Evolutionary conservation across 73 alveolate species (phyloP), one percentile per base, ranked within the genome.

Genomic region (Loxodes magnus): DNA sequence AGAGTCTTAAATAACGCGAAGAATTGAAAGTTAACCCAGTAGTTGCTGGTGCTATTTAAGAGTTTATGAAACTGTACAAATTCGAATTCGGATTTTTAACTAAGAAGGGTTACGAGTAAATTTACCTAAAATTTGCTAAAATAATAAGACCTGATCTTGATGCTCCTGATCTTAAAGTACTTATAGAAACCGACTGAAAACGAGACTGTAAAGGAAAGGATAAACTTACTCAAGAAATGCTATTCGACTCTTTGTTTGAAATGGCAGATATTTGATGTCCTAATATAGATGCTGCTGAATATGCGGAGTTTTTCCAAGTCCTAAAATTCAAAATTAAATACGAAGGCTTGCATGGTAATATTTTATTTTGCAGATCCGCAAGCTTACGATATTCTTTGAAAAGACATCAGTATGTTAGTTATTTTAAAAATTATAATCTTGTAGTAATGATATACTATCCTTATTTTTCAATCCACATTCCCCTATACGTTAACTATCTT

Each of bases 211-310:
- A n/a, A n/a, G n/a, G n/a, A n/a, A n/a, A n/a, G n/a, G n/a, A n/a
- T n/a, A n/a, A n/a, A n/a, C 43, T 71, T 16, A 69, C 43, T 34
- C 42, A 38, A 7, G 35, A 71, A 51, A 71, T 43, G 22, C 68
- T 71, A 3, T 71, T 22, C 64, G 43, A 59, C 43, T 52, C 74
- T 22, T 43, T 71, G 5, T 71, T 57, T 34, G 78, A 62, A 33
- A 31, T 71, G 38, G 86, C 86, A 0, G 86, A 71, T 48, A 49
- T 63, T 19, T 71, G 86, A 77, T 71, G 86, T 35, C 86, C 77
- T 2, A 53, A 52, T 29, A 54, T 71, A 39, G 77, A 62, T 26
- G 77, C 36, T 35, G 43, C 52, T 29, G 86, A 71, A 37, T 71
- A 71, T 50, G 46, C 53, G 20, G 74, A 62, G 36, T 71, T 71